These are phyloP conservation scores for Corylus avellana DNA, from an alignment of 306 rosid species.

Conservation along the genomic window DNA sequence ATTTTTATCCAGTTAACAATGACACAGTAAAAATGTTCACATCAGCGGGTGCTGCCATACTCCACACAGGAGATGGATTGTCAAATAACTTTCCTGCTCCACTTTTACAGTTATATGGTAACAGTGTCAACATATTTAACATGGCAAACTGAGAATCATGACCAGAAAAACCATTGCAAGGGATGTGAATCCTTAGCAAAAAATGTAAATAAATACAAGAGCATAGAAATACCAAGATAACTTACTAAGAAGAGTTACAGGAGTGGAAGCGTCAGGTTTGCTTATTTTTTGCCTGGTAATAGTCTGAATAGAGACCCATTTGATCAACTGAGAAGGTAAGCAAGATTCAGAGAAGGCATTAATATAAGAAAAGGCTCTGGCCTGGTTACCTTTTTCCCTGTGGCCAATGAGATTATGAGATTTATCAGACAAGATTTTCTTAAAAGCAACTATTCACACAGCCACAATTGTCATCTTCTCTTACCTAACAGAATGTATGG, in stretches of 20 bases:
- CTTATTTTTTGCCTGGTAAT: slow-evolving; percentile 43
- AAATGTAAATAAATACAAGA: neutral
- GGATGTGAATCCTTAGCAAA: slow-evolving; percentile 1
- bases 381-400: slow-evolving; percentile 65
- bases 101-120: slow-evolving; percentile 20
- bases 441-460: slow-evolving; percentile 21
- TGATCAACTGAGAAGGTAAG: slow-evolving; percentile 61
- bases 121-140: slow-evolving; percentile 20
- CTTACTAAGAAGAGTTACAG: slow-evolving; percentile 75
- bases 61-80: slow-evolving; percentile 14
- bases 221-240: slow-evolving; percentile 21
- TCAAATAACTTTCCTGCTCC: slow-evolving; percentile 11
- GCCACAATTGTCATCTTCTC: slow-evolving; percentile 29
- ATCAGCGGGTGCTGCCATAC: slow-evolving; percentile 19
- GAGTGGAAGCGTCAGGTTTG: slow-evolving; percentile 58
- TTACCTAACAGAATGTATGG: slow-evolving; percentile 66
- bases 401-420: slow-evolving; percentile 37
- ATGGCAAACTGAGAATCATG: slow-evolving; percentile 22
- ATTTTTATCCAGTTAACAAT: slow-evolving; percentile 24
- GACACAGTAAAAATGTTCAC: slow-evolving; percentile 18
- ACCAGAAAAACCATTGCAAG: slow-evolving; percentile 7
- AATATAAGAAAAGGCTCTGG: slow-evolving; percentile 54
- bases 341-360: slow-evolving; percentile 63
- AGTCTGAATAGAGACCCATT: slow-evolving; percentile 58
- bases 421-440: slow-evolving; percentile 30